Conservation (phyloP, 768 basidiomycete species). For the Tulasnella sp. region DNA sequence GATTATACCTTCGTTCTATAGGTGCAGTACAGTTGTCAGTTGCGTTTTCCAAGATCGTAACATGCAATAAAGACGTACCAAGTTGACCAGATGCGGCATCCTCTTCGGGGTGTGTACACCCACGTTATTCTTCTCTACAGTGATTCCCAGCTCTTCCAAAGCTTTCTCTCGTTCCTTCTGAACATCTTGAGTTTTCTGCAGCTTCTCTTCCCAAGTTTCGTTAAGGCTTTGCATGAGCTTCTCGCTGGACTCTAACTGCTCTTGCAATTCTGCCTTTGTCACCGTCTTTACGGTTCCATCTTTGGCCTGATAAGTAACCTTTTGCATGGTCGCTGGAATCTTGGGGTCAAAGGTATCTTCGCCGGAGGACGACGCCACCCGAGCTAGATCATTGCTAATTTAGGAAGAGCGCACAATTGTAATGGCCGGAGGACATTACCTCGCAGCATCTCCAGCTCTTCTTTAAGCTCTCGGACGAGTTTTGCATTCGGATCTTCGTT, state of each 20-base stretch:
- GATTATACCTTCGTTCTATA: constrained; percentile 57
- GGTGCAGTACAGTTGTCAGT: constrained; percentile 2
- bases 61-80: constrained; percentile 43
- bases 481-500: constrained; percentile 99
- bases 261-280: constrained; percentile 93
- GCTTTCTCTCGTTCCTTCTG: constrained; percentile 97
- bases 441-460: constrained; percentile 88
- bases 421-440: constrained; percentile 35
- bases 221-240: constrained; percentile 89
- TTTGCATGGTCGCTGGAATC: constrained; percentile 88
- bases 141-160: constrained; percentile 93
- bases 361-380: constrained; percentile 53
- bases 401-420: constrained; percentile 12
- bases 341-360: constrained; percentile 78
- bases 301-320: constrained; percentile 87
- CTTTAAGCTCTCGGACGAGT: constrained; percentile 96
- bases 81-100: constrained; percentile 90
- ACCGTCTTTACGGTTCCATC: constrained; percentile 92
- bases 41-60: not conserved
- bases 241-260: constrained; percentile 91
- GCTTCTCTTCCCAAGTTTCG: constrained; percentile 94
- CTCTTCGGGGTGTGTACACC: constrained; percentile 98
- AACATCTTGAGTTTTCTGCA: constrained; percentile 82
- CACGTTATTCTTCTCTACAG: constrained; percentile 91
- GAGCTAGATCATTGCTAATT: constrained; percentile 34